Evolutionary conservation across 306 rosid genomes (phyloP).

Genomic region (Sphenostylis stenocarpa): DNA sequence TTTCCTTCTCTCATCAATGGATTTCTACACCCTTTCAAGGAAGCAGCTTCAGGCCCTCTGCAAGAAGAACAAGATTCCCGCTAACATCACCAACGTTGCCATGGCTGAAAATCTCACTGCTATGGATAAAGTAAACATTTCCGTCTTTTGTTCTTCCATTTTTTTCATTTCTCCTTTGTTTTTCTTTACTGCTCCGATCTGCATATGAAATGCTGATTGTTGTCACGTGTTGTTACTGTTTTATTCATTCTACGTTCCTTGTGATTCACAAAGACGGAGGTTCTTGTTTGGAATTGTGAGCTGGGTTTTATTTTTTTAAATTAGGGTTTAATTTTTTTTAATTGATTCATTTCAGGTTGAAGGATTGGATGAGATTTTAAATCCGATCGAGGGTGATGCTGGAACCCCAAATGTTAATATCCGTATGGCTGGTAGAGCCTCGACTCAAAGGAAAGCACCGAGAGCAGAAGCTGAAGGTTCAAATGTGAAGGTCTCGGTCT

Average conservation of each 20-base stretch:
- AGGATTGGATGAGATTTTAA: constrained; percentile 69
- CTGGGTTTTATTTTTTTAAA: not conserved
- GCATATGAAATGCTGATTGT: not conserved
- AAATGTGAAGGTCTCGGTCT: constrained; percentile 38
- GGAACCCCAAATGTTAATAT: constrained; percentile 40
- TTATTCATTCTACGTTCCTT: not conserved
- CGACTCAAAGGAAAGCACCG: constrained; percentile 48
- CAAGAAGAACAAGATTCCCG: constrained; percentile 94
- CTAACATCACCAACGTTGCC: constrained; percentile 77
- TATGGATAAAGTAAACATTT: constrained; percentile 50
- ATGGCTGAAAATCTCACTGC: constrained; percentile 81
- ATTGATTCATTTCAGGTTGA: constrained; percentile 63
- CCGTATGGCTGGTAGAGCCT: constrained; percentile 47
- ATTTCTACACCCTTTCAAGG: constrained; percentile 73
- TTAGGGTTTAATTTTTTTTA: not conserved
- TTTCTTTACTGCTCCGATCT: not conserved
- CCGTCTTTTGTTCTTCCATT: not conserved
- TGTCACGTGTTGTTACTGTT: not conserved
- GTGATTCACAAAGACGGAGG: not conserved
- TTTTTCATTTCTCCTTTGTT: not conserved
- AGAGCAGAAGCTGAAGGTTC: constrained; percentile 44
- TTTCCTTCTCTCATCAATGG: constrained; percentile 44
- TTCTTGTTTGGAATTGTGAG: not conserved
- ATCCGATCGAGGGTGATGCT: constrained; percentile 30
- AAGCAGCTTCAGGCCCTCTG: constrained; percentile 79